phyloP scores from a whole-genome alignment of 140 eudicot genomes.

The Cichorium intybus region DNA sequence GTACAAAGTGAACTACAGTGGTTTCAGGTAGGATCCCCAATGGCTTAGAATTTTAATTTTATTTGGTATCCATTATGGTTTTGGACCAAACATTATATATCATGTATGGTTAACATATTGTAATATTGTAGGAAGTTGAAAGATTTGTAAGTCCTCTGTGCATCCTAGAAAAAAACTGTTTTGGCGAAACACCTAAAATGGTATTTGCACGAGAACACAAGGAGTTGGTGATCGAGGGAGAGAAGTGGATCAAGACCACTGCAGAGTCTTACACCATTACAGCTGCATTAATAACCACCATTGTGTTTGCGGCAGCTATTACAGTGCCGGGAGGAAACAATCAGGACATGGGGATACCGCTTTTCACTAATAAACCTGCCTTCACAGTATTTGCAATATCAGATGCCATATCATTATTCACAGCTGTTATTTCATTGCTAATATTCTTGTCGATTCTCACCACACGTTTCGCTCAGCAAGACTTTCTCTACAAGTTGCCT shows the following conservation, averaged over 20 bases:
- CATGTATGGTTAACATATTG: not conserved
- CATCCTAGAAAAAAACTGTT: not conserved
- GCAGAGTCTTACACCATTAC: no score
- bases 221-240: constrained; percentile 11
- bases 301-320: not conserved
- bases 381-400: no score
- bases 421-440: no score
- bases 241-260: constrained; percentile 15
- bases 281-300: constrained; percentile 11
- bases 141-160: not conserved
- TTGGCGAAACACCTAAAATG: constrained; percentile 9
- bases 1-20: constrained; percentile 38
- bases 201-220: constrained; percentile 9
- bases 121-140: constrained; percentile 11
- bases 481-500: no score
- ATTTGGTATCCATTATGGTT: not conserved
- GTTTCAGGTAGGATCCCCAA: constrained; percentile 27
- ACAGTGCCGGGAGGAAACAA: no score
- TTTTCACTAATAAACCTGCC: no score
- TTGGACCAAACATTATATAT: no score
- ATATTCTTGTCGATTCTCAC: no score
- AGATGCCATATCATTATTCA: no score
- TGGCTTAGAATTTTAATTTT: not conserved
- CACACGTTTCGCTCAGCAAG: no score
- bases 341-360: no score